Percentiles rank a stretch among this genome's conserved stretches.
phyloP scores from a whole-genome alignment of 441 rosid genomes.

The Populus hybrid region DNA sequence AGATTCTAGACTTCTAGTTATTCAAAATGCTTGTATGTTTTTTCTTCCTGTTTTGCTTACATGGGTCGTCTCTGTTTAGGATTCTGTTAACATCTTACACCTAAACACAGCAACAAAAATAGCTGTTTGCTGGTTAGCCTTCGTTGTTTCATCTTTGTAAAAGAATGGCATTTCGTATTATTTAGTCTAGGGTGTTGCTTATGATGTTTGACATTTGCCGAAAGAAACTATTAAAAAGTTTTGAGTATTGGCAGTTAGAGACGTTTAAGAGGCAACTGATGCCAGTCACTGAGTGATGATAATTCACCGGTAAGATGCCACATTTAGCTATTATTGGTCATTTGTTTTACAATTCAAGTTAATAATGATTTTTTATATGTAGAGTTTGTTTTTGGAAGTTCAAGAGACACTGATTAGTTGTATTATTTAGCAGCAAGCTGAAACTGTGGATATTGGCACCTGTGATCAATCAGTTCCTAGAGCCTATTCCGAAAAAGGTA shows the following conservation, averaged over 20 bases:
- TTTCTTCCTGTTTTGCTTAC: neutral
- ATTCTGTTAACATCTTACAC: neutral
- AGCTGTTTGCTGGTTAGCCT: neutral
- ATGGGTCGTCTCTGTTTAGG: neutral
- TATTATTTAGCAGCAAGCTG: slow-evolving; percentile 39
- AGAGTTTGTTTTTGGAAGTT: neutral
- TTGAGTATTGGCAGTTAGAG: slow-evolving; percentile 53
- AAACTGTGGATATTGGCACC: slow-evolving; percentile 63
- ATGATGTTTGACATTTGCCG: too few relatives aligned
- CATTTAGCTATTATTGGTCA: neutral
- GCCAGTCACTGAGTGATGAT: slow-evolving; percentile 83
- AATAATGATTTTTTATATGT: neutral
- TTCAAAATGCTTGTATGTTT: neutral
- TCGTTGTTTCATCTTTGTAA: neutral
- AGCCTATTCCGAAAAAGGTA: slow-evolving; percentile 64
- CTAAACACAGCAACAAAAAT: neutral
- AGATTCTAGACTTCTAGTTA: neutral
- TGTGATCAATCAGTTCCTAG: slow-evolving; percentile 63
- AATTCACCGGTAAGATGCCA: slow-evolving; percentile 50
- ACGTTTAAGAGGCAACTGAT: slow-evolving; percentile 86
- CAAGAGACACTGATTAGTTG: neutral
- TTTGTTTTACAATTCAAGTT: neutral
- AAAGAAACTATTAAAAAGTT: neutral
- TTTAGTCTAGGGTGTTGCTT: too few relatives aligned
- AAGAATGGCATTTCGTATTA: neutral